Base-by-base conservation (phyloP, 345 rosid genomes). In the Hirschfeldia incana region DNA sequence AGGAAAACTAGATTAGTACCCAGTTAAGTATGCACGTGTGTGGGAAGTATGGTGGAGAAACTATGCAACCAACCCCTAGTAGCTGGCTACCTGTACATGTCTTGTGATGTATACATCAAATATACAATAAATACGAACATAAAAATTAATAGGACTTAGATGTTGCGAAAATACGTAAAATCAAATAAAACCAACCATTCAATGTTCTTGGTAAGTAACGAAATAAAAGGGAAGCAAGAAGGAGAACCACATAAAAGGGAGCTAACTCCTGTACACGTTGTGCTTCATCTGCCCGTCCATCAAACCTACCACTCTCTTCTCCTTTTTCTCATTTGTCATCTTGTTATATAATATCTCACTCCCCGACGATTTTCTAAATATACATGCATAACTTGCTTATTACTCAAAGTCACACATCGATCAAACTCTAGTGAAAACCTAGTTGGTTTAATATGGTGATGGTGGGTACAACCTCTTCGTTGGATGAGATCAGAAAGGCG, bases 401-500 rank as follows among this genome's bases (percentile, higher is more conserved):
- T 27, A 63, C 67, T n/a, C 63, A 9, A 65, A 16, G 46, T 15
- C 1, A 36, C 68, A 8, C 29, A 72, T 26, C 27, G 34, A 36
- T 63, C 58, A 7, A 55, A 39, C 67, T 37, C 39, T 36, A 70
- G 12, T 4, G 2, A 15, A 55, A 55, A 6, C 12, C 39, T 13
- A 62, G 0, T 36, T 8, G 4, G 36, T 1, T 1, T 15, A 13
- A 70, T 8, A 74, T 79, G 78, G 82, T 61, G 74, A 65, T 70
- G 76, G 67, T 64, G 76, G 62, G 72, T 75, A 55, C 68, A 28
- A 33, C 27, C 0, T 2, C 81, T 9, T 72, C 88, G 1, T 70
- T 89, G 5, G 87, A 89, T 70, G 85, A 82, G 74, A 83, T 89
- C 79, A 84, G 90, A 29, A 79, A 83, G 65, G 88, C 90, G 1